Evolutionary conservation across 2,329 filamentous ascomycete species (phyloP).

Genomic region (Nothophoma quercina): DNA sequence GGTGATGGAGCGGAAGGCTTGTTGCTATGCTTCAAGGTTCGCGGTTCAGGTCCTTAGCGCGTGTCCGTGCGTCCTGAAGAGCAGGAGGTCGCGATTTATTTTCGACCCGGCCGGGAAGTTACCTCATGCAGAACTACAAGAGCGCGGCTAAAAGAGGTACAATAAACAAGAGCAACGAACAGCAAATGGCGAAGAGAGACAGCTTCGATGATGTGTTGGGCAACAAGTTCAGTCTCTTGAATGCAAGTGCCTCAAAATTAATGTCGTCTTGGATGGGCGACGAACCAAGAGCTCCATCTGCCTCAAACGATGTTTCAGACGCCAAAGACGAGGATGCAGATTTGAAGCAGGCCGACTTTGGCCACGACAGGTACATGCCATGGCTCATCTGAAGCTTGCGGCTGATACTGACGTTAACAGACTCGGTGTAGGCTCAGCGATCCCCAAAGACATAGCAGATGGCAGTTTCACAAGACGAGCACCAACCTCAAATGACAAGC

Average conservation of each 20-base stretch:
- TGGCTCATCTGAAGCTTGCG: background rate
- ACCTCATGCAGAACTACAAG: slow-evolving; percentile 13
- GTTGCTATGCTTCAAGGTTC: slow-evolving; percentile 34
- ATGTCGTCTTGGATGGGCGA: slow-evolving; percentile 65
- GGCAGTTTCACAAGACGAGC: slow-evolving; percentile 47
- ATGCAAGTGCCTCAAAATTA: slow-evolving; percentile 62
- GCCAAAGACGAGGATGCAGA: slow-evolving; percentile 60
- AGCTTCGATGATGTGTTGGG: slow-evolving; percentile 62
- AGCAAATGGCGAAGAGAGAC: slow-evolving; percentile 43
- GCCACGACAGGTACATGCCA: slow-evolving; percentile 60
- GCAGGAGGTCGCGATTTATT: slow-evolving; percentile 30
- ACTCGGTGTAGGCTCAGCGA: slow-evolving; percentile 49
- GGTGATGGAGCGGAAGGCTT: slow-evolving; percentile 34
- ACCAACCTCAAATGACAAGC: slow-evolving; percentile 52
- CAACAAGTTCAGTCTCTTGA: slow-evolving; percentile 61
- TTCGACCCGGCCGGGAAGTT: slow-evolving; percentile 36
- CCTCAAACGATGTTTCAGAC: slow-evolving; percentile 48
- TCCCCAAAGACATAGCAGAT: slow-evolving; percentile 48
- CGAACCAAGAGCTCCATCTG: slow-evolving; percentile 45
- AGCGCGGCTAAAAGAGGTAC: slow-evolving; percentile 7
- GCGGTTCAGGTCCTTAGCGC: slow-evolving; percentile 44
- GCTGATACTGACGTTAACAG: slow-evolving; percentile 27
- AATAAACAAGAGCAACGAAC: slow-evolving; percentile 1
- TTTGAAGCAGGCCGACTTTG: slow-evolving; percentile 61
- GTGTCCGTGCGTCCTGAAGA: slow-evolving; percentile 19